These are phyloP conservation scores for Xerocomellus chrysenteron DNA, from an alignment of 768 basidiomycete species.

Conservation along the genomic window DNA sequence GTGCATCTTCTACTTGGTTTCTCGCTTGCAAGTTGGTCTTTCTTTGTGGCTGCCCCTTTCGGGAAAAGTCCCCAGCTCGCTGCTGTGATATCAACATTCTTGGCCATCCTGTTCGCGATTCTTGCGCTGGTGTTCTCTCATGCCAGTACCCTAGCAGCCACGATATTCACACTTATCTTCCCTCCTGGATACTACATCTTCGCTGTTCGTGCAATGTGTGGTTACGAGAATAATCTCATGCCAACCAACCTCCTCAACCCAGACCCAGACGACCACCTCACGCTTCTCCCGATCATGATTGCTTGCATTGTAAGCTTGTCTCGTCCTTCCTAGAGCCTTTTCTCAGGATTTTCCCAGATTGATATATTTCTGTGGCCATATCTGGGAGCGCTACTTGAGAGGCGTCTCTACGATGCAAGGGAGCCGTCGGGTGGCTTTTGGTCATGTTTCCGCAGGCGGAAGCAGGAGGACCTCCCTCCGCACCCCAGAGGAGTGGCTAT, in stretches of 20 bases:
- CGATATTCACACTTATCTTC: conserved; percentile 68
- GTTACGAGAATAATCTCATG: conserved; percentile 60
- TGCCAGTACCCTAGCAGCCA: conserved; percentile 45
- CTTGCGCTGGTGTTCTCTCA: conserved; percentile 54
- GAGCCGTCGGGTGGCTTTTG: conserved; percentile 33
- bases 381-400: conserved; percentile 59
- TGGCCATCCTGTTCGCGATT: conserved; percentile 65
- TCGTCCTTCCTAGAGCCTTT: background rate
- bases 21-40: conserved; percentile 67
- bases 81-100: conserved; percentile 63
- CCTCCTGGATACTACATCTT: conserved; percentile 79
- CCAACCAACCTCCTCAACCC: conserved; percentile 52
- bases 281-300: conserved; percentile 58
- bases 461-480: conserved; percentile 16
- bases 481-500: conserved; percentile 50
- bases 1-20: conserved; percentile 69
- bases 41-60: conserved; percentile 68
- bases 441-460: conserved; percentile 21
- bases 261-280: conserved; percentile 60
- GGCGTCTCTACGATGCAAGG: conserved; percentile 57
- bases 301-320: conserved; percentile 54
- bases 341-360: conserved; percentile 42
- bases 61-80: conserved; percentile 73
- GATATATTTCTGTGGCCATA: conserved; percentile 75
- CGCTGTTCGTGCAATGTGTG: conserved; percentile 62